Evolutionary conservation across 495 filamentous ascomycete genomes (phyloP), one percentile per base, ranked within the genome.

Genomic region (Podospora sp.): DNA sequence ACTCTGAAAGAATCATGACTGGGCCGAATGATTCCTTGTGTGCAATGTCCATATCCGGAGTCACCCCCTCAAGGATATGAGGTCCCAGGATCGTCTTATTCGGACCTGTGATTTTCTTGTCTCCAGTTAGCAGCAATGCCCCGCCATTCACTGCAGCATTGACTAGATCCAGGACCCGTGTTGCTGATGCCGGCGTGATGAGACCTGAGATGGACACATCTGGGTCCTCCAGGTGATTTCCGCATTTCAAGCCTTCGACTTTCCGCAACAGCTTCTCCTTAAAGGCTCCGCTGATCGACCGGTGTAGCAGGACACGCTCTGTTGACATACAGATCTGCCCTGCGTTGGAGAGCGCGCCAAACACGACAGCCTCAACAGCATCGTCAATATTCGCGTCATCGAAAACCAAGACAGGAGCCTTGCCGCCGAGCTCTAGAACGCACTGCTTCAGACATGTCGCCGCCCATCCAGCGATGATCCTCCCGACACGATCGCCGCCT

Each of bases 401-500:
- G 7, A 79, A 64, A 6, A 79, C 63, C 21, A 79, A 61, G 9
- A 73, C 74, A 8, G 76, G 72, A 24, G 77, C 76, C 40, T 78
- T 79, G 22, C 77, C 77, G 8, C 76, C 77, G 4, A 79, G 71
- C 67, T 79, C 77, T 49, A 78, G 52, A 49, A 89, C 78, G 36
- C 84, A 80, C 14, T 86, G 86, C 76, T 89, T 89, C 11, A 88
- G 76, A 58, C 81, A 76, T 53, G 80, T 83, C 4, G 83, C 86
- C 3, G 85, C 86, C 53, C 78, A 80, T 11, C 82, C 77, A 14
- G 76, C 75, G 65, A 79, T 78, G 26, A 73, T 75, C 50, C 70
- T 70, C 11, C 76, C 77, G 0, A 78, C 76, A 4, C 70, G 64
- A 55, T 78, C 76, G 62, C 75, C 73, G 21, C 77, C 77, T 22